Evolutionary conservation across 1,139 yeast species (phyloP).

Genomic region (Dujonia santamariae): DNA sequence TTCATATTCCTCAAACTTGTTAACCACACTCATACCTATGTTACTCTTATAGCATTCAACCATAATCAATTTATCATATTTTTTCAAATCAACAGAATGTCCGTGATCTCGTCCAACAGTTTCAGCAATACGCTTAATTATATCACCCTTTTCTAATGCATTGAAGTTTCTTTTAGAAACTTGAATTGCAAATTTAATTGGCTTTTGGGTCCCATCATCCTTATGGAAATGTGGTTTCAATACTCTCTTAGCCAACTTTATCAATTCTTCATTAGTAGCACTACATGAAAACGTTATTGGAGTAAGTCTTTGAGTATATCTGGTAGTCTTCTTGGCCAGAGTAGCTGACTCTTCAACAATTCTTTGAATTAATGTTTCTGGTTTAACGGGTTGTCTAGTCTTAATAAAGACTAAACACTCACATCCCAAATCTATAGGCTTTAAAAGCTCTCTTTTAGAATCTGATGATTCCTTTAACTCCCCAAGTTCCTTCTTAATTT

Average conservation of each 20-base stretch:
- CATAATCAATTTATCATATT: slow-evolving; percentile 73
- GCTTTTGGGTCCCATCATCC: slow-evolving; percentile 34
- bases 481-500: slow-evolving; percentile 64
- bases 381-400: slow-evolving; percentile 72
- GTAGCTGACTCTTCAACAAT: slow-evolving; percentile 60
- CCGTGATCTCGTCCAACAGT: slow-evolving; percentile 67
- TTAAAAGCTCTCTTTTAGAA: slow-evolving; percentile 47
- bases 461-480: slow-evolving; percentile 46
- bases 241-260: slow-evolving; percentile 53
- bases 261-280: slow-evolving; percentile 67
- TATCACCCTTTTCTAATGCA: slow-evolving; percentile 61
- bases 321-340: slow-evolving; percentile 53
- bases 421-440: slow-evolving; percentile 69
- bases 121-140: slow-evolving; percentile 70
- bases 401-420: slow-evolving; percentile 86
- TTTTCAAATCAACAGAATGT: slow-evolving; percentile 77
- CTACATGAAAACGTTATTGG: slow-evolving; percentile 78
- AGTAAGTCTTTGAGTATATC: slow-evolving; percentile 73
- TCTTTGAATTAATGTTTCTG: slow-evolving; percentile 62
- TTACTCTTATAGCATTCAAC: slow-evolving; percentile 86
- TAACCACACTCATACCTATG: slow-evolving; percentile 78
- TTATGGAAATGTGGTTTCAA: slow-evolving; percentile 69
- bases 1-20: slow-evolving; percentile 52
- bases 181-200: slow-evolving; percentile 74
- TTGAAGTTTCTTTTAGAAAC: slow-evolving; percentile 78